Percentiles rank a stretch among this genome's conserved stretches.
Conservation (phyloP, 2,329 filamentous ascomycete genomes). For the Aspergillus clavatus region DNA sequence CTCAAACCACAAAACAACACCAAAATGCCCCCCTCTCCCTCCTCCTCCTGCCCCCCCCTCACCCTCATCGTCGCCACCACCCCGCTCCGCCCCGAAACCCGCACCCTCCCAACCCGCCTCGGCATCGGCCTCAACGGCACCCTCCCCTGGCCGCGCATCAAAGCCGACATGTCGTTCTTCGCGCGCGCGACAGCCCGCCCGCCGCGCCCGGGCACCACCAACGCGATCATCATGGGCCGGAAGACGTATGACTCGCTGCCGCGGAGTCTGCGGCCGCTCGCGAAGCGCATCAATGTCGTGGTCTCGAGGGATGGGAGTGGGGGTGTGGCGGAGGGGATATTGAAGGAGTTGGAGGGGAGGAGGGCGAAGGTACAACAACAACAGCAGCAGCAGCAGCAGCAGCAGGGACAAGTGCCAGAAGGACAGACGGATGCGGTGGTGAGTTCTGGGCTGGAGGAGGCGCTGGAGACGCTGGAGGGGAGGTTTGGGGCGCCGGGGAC, state of each 20-base stretch:
- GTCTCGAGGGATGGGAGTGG: conserved; percentile 52
- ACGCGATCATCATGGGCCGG: conserved; percentile 92
- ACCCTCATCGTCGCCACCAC: conserved; percentile 94
- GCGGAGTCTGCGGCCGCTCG: conserved; percentile 68
- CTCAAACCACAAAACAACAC: background rate
- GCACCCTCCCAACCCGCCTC: conserved; percentile 71
- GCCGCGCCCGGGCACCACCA: conserved; percentile 36
- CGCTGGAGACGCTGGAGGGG: conserved; percentile 43
- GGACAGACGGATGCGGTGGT: conserved; percentile 43
- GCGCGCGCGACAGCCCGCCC: conserved; percentile 74
- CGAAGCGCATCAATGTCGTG: conserved; percentile 75
- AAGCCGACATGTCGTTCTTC: conserved; percentile 93
- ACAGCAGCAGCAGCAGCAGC: conserved; percentile 4
- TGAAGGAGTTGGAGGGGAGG: conserved; percentile 32
- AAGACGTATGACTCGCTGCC: conserved; percentile 96
- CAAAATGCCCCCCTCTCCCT: conserved; percentile 22
- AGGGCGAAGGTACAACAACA: conserved; percentile 18
- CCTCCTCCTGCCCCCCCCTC: too few relatives aligned
- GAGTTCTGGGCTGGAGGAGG: conserved; percentile 55
- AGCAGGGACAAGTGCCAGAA: conserved; percentile 5
- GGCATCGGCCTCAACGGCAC: conserved; percentile 77
- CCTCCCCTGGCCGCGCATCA: conserved; percentile 85
- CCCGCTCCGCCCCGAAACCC: conserved; percentile 57
- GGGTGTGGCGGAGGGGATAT: conserved; percentile 27
- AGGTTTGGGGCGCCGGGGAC: conserved; percentile 18